A percentile compares a stretch with the other conserved stretches of the same genome.
Conservation (phyloP, 139 green algal genomes). For the Yamagishiella unicocca region DNA sequence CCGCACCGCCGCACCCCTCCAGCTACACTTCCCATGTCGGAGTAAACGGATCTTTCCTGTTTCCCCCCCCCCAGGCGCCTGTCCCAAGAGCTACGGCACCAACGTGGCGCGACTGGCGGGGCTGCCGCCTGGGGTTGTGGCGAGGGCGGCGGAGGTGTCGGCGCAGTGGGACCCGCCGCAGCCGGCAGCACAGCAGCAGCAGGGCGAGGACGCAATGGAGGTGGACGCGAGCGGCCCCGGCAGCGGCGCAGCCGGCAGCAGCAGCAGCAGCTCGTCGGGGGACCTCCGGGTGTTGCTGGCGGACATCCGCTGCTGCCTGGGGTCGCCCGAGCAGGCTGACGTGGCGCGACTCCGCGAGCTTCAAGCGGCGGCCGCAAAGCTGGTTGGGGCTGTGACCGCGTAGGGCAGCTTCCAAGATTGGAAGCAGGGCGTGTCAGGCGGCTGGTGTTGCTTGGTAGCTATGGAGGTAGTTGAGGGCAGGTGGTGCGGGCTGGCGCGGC, state of each 20-base stretch:
- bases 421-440: too few relatives aligned
- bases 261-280: not conserved
- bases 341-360: not conserved
- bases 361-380: not conserved
- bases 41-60: not conserved
- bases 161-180: not conserved
- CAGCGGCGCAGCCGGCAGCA: not conserved
- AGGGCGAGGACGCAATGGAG: not conserved
- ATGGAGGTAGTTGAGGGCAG: too few relatives aligned
- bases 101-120: slow-evolving; percentile 97
- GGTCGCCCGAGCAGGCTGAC: not conserved
- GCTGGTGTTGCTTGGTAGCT: too few relatives aligned
- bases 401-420: too few relatives aligned
- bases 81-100: slow-evolving; percentile 95
- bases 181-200: not conserved
- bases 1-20: too few relatives aligned
- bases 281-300: not conserved
- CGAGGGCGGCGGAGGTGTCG: slow-evolving; percentile 55
- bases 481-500: too few relatives aligned
- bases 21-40: too few relatives aligned
- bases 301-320: not conserved
- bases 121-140: slow-evolving; percentile 80
- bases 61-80: slow-evolving; percentile 64
- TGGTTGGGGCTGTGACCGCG: not conserved
- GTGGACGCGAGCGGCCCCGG: not conserved